These are phyloP conservation scores for Trichosporon asahii DNA, from an alignment of 1,284 basidiomycete species.

Conservation along the genomic window DNA sequence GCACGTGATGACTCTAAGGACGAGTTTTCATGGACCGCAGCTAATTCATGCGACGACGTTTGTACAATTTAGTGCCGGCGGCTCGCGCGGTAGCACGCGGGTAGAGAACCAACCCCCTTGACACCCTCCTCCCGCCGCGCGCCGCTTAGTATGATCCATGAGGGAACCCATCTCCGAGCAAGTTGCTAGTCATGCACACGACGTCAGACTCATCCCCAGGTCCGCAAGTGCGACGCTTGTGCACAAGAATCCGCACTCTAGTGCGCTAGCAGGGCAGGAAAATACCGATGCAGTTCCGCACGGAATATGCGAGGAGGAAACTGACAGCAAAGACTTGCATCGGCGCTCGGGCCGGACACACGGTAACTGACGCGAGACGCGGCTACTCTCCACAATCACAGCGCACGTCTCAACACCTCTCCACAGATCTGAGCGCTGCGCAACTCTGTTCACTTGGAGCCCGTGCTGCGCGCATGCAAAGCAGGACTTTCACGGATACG, in stretches of 20 bases:
- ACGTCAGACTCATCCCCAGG: background rate
- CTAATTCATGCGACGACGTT: background rate
- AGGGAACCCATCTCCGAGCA: background rate
- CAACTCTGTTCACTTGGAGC: background rate
- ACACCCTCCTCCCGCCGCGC: no score
- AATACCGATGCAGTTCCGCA: no score
- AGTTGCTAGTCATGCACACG: no score
- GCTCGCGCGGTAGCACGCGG: background rate
- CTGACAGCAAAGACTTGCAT: no score
- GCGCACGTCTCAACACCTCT: background rate
- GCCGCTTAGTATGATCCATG: background rate
- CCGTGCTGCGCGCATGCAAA: background rate
- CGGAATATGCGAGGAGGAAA: background rate
- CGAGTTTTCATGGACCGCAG: background rate
- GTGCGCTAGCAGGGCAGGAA: no score
- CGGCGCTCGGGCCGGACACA: background rate
- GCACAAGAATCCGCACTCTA: background rate
- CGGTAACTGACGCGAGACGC: background rate
- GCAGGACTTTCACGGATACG: background rate
- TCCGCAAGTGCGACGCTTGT: background rate
- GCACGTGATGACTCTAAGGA: background rate
- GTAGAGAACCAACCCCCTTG: no score
- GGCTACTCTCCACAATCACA: background rate
- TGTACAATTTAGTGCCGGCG: background rate
- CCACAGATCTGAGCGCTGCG: background rate